These are phyloP conservation scores for Cephalotrichum gorgonifer DNA, from an alignment of 2,329 filamentous ascomycete genomes.

Conservation along the genomic window DNA sequence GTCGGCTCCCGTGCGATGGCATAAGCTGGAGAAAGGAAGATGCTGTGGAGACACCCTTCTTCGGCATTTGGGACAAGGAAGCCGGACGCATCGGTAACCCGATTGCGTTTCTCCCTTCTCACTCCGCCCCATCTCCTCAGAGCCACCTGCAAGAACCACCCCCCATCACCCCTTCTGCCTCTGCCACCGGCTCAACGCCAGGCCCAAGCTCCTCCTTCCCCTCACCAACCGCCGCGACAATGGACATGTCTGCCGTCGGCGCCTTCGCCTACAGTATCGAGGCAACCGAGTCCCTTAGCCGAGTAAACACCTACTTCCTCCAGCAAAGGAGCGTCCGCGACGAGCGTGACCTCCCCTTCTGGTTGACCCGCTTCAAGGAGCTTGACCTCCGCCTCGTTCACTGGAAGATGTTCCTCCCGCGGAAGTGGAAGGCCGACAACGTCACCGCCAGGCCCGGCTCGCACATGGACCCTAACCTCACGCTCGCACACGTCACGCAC, in stretches of 20 bases:
- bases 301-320: constrained; percentile 29
- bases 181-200: constrained; percentile 5
- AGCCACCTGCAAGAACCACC: constrained; percentile 7
- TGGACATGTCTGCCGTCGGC: constrained; percentile 26
- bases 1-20: constrained; percentile 26
- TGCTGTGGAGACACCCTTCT: constrained; percentile 24
- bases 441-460: neutral
- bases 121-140: constrained; percentile 6
- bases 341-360: constrained; percentile 23
- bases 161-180: constrained; percentile 4
- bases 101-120: constrained; percentile 18
- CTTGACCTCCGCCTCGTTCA: constrained; percentile 30
- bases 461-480: constrained; percentile 34
- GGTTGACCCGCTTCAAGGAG: constrained; percentile 33
- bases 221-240: constrained; percentile 1
- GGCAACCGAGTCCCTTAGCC: constrained; percentile 29
- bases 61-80: constrained; percentile 28
- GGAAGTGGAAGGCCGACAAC: constrained; percentile 24
- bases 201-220: constrained; percentile 6
- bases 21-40: constrained; percentile 24
- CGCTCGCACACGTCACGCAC: constrained; percentile 34
- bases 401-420: constrained; percentile 28
- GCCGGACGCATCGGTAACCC: constrained; percentile 20
- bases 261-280: constrained; percentile 32
- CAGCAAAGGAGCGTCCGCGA: constrained; percentile 25